Conservation (phyloP, 2,329 filamentous ascomycete species). For the Cladosporium austrohemisphaericum region DNA sequence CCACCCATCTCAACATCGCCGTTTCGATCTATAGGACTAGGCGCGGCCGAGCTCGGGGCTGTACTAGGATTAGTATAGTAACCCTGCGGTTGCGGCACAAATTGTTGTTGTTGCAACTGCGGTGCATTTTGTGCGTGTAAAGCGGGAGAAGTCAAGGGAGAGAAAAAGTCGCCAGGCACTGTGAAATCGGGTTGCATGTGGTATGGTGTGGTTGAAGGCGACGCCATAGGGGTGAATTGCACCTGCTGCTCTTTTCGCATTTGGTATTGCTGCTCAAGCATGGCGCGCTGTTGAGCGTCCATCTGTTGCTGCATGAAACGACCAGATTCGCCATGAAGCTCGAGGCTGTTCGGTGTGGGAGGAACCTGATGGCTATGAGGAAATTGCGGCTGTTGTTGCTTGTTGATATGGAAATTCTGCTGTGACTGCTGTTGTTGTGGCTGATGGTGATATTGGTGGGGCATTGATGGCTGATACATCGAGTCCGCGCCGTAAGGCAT, state of each 20-base stretch:
- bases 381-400: slow-evolving; percentile 40
- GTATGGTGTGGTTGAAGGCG: slow-evolving; percentile 80
- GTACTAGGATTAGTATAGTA: slow-evolving; percentile 51
- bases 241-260: slow-evolving; percentile 48
- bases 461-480: slow-evolving; percentile 27
- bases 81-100: slow-evolving; percentile 40
- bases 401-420: slow-evolving; percentile 30
- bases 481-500: slow-evolving; percentile 22
- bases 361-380: slow-evolving; percentile 58
- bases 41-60: slow-evolving; percentile 48
- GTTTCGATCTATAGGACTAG: slow-evolving; percentile 43
- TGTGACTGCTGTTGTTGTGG: slow-evolving; percentile 35
- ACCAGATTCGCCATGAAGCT: slow-evolving; percentile 61
- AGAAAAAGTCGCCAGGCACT: slow-evolving; percentile 72
- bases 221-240: slow-evolving; percentile 71
- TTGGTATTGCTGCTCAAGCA: slow-evolving; percentile 64
- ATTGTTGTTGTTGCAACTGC: slow-evolving; percentile 31
- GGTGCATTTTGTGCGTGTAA: slow-evolving; percentile 64
- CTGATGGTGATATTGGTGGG: slow-evolving; percentile 22
- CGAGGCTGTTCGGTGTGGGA: slow-evolving; percentile 75
- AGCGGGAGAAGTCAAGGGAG: slow-evolving; percentile 75
- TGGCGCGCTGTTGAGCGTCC: slow-evolving; percentile 55
- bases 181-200: slow-evolving; percentile 53
- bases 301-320: slow-evolving; percentile 53
- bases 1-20: slow-evolving; percentile 43